Base-by-base conservation (phyloP, 2,329 filamentous ascomycete genomes). In the Aspergillaceae sp. region DNA sequence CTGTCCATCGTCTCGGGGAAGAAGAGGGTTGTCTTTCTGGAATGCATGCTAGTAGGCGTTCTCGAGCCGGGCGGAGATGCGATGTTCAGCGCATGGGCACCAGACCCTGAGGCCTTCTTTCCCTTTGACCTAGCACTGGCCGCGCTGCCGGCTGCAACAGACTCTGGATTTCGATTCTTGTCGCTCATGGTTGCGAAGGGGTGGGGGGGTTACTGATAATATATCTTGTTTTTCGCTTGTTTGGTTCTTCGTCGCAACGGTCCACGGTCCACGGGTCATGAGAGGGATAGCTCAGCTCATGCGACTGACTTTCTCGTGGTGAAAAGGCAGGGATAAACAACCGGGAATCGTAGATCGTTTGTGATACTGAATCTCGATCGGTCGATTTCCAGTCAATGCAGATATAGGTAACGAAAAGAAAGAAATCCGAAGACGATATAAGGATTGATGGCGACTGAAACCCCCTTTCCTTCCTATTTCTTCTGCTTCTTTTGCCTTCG, bases 1-100 rank as follows among this genome's bases (percentile, higher is more conserved):
- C 19, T 19, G 2, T 47, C 52, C 26, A 49, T 45, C 30, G 60
- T 52, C 28, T 64, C 63, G 10, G 61, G 59, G 43, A 65, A 67
- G 35, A 62, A 58, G 37, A 66, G 57, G 55, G 73, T 68, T 68
- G 76, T 63, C 71, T 75, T 54, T 19, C 19, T 19, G 57, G 55
- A 49, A 4, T 64, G 71, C 51, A 74, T 70, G 9, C 75, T 79
- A 5, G 78, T 78, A 28, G 79, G 79, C 27, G 79, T 82, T 57
- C 77, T 80, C 28, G 78, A 78, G 44, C 75, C 72, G 26, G 77
- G 76, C 35, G 79, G 78, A 40, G 79, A 69, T 43, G 56, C 60
- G 40, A 68, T 62, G 42, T 61, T 66, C 42, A 58, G 56, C 8
- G 57, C 56, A 48, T 61, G 57, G 7, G 54, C 46, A 38, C 47